Percentiles rank a stretch among this genome's conserved stretches.
phyloP scores from a whole-genome alignment of 441 rosid species.

The Populus hybrid region DNA sequence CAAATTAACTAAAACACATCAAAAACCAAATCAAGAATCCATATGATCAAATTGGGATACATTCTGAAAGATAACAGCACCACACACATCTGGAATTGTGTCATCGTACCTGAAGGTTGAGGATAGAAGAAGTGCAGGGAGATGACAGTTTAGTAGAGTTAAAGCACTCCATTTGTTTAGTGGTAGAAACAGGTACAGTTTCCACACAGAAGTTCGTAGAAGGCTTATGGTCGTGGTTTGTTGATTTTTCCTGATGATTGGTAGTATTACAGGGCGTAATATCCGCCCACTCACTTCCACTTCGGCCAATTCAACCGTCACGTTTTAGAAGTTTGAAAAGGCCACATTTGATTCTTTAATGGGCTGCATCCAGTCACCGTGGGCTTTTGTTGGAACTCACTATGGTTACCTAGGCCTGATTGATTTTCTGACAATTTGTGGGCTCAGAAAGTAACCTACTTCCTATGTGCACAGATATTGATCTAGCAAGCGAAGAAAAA shows the following conservation, averaged over 20 bases:
- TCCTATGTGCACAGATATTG: too few relatives aligned
- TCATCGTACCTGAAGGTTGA: slow-evolving; percentile 30
- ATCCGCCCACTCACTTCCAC: slow-evolving; percentile 30
- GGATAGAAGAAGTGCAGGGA: slow-evolving; percentile 27
- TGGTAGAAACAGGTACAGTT: neutral
- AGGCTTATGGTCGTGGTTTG: neutral
- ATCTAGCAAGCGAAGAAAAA: too few relatives aligned
- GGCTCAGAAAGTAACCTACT: neutral
- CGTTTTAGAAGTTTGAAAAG: neutral
- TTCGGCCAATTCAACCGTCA: neutral
- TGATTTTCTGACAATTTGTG: neutral
- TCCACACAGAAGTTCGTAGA: neutral
- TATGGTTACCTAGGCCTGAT: neutral
- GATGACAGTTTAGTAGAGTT: slow-evolving; percentile 30
- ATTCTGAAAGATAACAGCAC: too few relatives aligned
- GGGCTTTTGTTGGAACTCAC: neutral
- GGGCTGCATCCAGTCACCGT: neutral
- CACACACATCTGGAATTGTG: neutral
- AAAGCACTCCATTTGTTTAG: slow-evolving; percentile 37
- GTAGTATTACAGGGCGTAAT: slow-evolving; percentile 7
- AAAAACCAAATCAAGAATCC: neutral
- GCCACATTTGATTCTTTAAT: neutral
- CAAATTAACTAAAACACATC: neutral
- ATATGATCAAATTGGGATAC: neutral
- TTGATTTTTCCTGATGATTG: too few relatives aligned